phyloP scores from a whole-genome alignment of 805 yeast genomes.

The Candida yuanshanica region DNA sequence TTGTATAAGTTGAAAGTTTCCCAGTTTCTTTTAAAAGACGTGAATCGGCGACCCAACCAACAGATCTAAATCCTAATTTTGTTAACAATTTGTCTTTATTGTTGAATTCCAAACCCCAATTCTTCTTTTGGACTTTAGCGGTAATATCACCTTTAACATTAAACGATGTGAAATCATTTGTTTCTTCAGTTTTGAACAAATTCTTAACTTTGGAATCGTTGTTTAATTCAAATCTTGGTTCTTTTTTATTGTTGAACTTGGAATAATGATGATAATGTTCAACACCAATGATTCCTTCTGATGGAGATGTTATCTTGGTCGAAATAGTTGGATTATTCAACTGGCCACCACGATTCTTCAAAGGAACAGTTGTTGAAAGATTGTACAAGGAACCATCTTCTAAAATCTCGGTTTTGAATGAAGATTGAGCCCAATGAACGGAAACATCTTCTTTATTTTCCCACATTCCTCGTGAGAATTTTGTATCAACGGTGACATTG shows the following conservation, averaged over 20 bases:
- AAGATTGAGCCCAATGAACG: conserved; percentile 16
- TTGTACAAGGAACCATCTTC: conserved; percentile 13
- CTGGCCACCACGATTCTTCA: conserved; percentile 12
- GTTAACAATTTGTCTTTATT: conserved; percentile 13
- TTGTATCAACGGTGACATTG: conserved; percentile 12
- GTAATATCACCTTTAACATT: conserved; percentile 8
- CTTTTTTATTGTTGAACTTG: conserved; percentile 12
- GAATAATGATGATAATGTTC: conserved; percentile 20
- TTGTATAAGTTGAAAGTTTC: conserved; percentile 10
- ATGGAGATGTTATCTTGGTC: conserved; percentile 13
- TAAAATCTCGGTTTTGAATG: conserved; percentile 13
- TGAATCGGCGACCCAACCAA: conserved; percentile 17
- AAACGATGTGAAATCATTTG: conserved; percentile 5
- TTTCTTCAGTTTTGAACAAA: conserved; percentile 4
- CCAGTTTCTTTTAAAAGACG: conserved; percentile 9
- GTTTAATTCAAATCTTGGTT: conserved; percentile 15
- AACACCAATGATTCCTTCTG: conserved; percentile 16
- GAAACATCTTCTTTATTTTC: conserved; percentile 16
- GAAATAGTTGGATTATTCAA: conserved; percentile 19
- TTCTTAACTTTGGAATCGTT: background rate
- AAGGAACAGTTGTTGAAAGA: conserved; percentile 10
- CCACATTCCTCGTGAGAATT: conserved; percentile 21
- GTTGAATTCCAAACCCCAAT: conserved; percentile 16
- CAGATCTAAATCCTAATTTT: conserved; percentile 20
- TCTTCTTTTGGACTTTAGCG: conserved; percentile 12